These are phyloP conservation scores for Artomyces pyxidatus DNA, from an alignment of 768 basidiomycete genomes.

Conservation along the genomic window DNA sequence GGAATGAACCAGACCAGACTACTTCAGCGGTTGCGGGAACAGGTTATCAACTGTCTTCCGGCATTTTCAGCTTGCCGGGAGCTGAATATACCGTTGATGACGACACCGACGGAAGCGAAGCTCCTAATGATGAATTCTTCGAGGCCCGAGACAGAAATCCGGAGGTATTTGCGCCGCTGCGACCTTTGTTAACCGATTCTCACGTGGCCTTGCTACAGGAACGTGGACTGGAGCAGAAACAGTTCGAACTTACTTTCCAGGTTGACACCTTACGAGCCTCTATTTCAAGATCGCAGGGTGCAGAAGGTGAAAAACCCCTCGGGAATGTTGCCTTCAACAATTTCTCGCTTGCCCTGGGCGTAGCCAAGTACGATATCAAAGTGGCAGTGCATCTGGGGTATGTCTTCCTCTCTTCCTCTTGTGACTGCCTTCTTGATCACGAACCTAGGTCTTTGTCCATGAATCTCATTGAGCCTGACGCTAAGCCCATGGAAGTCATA, in stretches of 20 bases:
- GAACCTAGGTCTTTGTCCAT: constrained; percentile 60
- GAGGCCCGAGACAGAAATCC: constrained; percentile 56
- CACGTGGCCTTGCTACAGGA: constrained; percentile 22
- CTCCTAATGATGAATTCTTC: constrained; percentile 55
- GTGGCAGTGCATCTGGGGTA: constrained; percentile 78
- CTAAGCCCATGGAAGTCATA: constrained; percentile 51
- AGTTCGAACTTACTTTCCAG: constrained; percentile 80
- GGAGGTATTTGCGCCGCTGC: constrained; percentile 28
- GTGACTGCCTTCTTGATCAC: constrained; percentile 9
- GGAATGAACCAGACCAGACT: constrained; percentile 27
- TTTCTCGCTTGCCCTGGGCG: constrained; percentile 66
- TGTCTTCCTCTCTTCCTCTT: constrained; percentile 9
- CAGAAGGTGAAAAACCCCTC: constrained; percentile 61
- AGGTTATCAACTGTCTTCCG: constrained; percentile 44
- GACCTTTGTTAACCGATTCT: background rate
- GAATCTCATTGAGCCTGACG: constrained; percentile 54
- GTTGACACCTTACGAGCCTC: constrained; percentile 79
- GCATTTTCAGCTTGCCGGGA: constrained; percentile 44
- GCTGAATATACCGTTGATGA: constrained; percentile 68
- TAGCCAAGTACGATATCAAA: constrained; percentile 80
- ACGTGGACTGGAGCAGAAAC: constrained; percentile 44
- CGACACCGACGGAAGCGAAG: constrained; percentile 33
- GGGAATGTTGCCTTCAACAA: constrained; percentile 73
- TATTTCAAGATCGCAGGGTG: constrained; percentile 58
- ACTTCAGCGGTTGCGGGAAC: constrained; percentile 14